Evolutionary conservation across 2,329 filamentous ascomycete species (phyloP), one percentile per base, ranked within the genome.

Genomic region (Magnaporthiopsis poae): DNA sequence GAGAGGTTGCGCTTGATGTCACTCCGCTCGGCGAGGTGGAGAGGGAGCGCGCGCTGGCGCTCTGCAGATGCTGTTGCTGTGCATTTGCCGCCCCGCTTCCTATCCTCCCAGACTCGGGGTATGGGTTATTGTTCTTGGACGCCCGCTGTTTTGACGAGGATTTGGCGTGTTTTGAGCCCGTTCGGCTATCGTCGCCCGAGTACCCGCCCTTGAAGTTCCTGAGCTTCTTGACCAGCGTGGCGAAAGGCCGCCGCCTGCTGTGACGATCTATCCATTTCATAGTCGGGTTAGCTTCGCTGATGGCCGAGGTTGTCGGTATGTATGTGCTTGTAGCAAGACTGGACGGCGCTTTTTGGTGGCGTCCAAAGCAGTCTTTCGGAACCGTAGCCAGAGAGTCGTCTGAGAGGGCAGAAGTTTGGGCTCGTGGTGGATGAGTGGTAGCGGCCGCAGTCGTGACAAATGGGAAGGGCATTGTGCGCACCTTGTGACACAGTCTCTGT

Each of bases 141-240:
- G 79, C 75, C 63, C 81, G 82, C 77, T 89, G 90, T 77, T 89
- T 90, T 65, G 75, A 71, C 66, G 70, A 70, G 36, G 75, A 73
- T 70, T 80, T 82, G 69, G 78, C 77, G 65, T 77, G 77, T 71
- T 82, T 83, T 52, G 71, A 77, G 69, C 74, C 77, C 73, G 74
- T 77, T 67, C 72, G 77, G 71, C 73, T 68, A 60, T 82, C 82
- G 68, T 86, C 83, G 69, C 84, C 86, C 39, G 88, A 90, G 5
- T 88, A 88, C 66, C 80, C 83, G 66, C 74, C 76, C 35, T 62
- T 62, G 78, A 96, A 89, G 76, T 89, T 94, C 69, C 92, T 88
- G 67, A 98, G 86, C 74, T 93, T 93, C 82, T 93, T 96, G 82
- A 99, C 92, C 90, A 94, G 96, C 71, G 88, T 91, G 62, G 93